phyloP scores from a whole-genome alignment of 441 rosid genomes.

The Brassica balearica region DNA sequence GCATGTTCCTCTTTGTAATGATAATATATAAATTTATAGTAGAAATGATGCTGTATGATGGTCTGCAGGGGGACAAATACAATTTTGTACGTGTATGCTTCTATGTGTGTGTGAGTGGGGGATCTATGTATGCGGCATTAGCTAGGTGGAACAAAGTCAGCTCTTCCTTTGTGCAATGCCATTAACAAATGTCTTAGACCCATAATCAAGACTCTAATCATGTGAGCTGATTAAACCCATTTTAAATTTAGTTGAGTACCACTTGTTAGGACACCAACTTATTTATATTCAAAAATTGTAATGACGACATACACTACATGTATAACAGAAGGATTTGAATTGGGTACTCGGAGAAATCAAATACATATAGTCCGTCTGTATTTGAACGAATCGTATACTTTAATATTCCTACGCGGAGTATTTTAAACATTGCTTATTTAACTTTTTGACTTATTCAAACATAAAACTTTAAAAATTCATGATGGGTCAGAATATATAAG shows the following conservation, averaged over 20 bases:
- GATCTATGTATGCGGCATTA: conserved; percentile 9
- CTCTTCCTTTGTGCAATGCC: conserved; percentile 21
- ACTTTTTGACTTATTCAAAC: background rate
- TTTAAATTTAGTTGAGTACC: conserved; percentile 19
- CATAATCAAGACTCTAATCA: conserved; percentile 25
- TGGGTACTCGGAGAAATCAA: conserved; percentile 1
- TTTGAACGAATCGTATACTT: background rate
- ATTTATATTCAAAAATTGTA: background rate
- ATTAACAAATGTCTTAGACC: conserved; percentile 26
- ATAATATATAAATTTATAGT: background rate
- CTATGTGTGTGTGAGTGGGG: conserved; percentile 28
- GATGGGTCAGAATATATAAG: background rate
- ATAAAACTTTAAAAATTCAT: background rate
- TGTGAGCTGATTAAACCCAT: conserved; percentile 29
- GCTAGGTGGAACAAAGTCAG: conserved; percentile 25
- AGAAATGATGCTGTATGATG: background rate
- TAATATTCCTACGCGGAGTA: background rate
- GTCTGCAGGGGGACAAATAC: conserved; percentile 9
- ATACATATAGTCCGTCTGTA: background rate
- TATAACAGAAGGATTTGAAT: conserved; percentile 3
- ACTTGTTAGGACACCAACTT: conserved; percentile 5
- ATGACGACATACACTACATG: conserved; percentile 15
- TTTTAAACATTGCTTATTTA: background rate
- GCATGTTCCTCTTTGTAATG: background rate
- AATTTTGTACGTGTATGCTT: conserved; percentile 30